Conservation (phyloP, 2,329 filamentous ascomycete species). For the Trichoderma brevicompactum region DNA sequence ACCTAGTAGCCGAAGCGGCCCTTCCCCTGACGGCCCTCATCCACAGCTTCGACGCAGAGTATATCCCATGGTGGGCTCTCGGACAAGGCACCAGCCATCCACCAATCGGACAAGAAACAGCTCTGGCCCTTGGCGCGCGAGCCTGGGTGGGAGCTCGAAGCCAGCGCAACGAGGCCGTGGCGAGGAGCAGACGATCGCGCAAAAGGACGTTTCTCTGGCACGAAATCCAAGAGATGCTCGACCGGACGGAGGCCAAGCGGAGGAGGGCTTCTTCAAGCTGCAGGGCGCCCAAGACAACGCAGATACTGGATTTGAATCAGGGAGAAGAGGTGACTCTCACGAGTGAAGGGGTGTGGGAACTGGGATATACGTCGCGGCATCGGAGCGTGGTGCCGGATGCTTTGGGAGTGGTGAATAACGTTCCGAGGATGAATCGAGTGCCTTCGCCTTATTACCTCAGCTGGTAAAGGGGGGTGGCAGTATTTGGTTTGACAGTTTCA, state of each 20-base stretch:
- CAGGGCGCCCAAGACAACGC: slow-evolving; percentile 37
- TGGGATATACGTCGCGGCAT: neutral
- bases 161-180: slow-evolving; percentile 55
- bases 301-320: slow-evolving; percentile 48
- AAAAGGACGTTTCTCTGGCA: slow-evolving; percentile 31
- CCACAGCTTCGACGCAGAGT: slow-evolving; percentile 64
- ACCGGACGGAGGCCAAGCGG: slow-evolving; percentile 11
- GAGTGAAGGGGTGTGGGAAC: slow-evolving; percentile 45
- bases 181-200: slow-evolving; percentile 41
- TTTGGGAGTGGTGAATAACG: slow-evolving; percentile 7
- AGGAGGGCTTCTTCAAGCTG: slow-evolving; percentile 28
- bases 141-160: slow-evolving; percentile 67
- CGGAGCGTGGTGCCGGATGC: neutral
- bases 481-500: no score
- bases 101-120: slow-evolving; percentile 61
- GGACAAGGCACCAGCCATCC: slow-evolving; percentile 60
- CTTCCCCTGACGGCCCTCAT: slow-evolving; percentile 67
- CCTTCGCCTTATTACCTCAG: no score
- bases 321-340: slow-evolving; percentile 51
- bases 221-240: slow-evolving; percentile 49
- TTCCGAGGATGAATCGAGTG: neutral
- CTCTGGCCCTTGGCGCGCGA: slow-evolving; percentile 55
- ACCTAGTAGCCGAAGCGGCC: slow-evolving; percentile 60
- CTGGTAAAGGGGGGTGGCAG: no score
- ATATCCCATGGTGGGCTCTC: slow-evolving; percentile 65